Base-by-base conservation (phyloP, 306 rosid species). In the Dryas alaskensis region DNA sequence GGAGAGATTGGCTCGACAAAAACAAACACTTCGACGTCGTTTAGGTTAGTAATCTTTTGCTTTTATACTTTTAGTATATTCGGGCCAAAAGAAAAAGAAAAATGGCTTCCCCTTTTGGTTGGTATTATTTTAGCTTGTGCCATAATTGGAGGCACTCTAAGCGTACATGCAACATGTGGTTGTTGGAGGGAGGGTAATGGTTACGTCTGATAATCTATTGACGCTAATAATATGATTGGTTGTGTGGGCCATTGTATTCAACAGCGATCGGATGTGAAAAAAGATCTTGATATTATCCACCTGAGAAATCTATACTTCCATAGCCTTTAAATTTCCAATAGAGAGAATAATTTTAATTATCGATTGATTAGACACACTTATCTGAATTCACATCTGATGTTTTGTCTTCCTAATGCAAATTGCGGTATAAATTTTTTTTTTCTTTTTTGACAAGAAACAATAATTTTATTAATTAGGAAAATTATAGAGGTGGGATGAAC, bases 1-100 rank as follows among this genome's bases (percentile, higher is more conserved):
- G 88, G 96, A 93, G 83, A 87, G 96, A 17, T 75, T 93, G 87
- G 98, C 93, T 80, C 94, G 96, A 68, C 98, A 93, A 65, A 93
- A 93, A 76, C 97, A 89, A 85, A 89, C 88, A 77, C 98, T 93
- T 72, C 92, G 88, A 63, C 92, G 94, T 10, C 97, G 97, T 57
- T 81, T 93, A 70, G 98, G 98, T 91, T 70, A 70, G 75, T 69
- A 59, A n/a, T 54, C 43, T 48, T 39, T 17, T 63, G 9, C 22
- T 55, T 65, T 12, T 17, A 64, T 57, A 43, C 27, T 13, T 19
- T 43, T 54, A 65, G 1, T 48, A 27, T 68, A 40, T 53, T 16
- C 3, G 54, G 46, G 60, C 48, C 73, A 51, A 68, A 49, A 68
- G 6, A n/a, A 2, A 68, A 50, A 40, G 17, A 27, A 16, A 12